Conservation (phyloP, 345 rosid genomes). For the Stellera chamaejasme region DNA sequence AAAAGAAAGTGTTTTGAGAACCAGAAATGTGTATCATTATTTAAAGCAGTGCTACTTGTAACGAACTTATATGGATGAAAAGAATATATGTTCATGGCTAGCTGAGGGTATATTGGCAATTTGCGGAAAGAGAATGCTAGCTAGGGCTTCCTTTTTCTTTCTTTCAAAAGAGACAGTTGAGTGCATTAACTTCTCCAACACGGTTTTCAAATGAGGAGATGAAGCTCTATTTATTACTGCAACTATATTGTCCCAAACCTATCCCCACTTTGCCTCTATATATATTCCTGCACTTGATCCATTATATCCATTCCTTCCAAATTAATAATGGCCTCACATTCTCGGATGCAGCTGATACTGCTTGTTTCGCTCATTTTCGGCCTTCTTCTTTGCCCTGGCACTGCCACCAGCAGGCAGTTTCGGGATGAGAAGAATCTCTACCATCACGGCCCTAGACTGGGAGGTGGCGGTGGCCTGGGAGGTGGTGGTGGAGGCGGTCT, state of each 20-base stretch:
- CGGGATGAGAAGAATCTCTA: constrained; percentile 32
- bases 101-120: too few relatives aligned
- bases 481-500: constrained; percentile 22
- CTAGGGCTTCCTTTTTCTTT: constrained; percentile 2
- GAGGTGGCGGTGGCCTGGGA: constrained; percentile 22
- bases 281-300: constrained; percentile 11
- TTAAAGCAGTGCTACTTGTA: too few relatives aligned
- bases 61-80: too few relatives aligned
- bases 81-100: too few relatives aligned
- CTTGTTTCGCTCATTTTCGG: constrained; percentile 25
- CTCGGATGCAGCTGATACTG: constrained; percentile 17
- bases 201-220: constrained; percentile 30
- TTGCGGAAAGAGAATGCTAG: background rate
- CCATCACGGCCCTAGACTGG: constrained; percentile 15
- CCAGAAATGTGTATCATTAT: too few relatives aligned
- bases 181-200: constrained; percentile 23
- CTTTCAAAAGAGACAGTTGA: constrained; percentile 25
- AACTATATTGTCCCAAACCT: background rate
- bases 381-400: constrained; percentile 21
- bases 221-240: constrained; percentile 22
- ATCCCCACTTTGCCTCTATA: constrained; percentile 8
- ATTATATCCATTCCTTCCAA: constrained; percentile 12
- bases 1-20: too few relatives aligned
- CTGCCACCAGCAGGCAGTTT: constrained; percentile 21
- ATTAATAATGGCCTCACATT: constrained; percentile 7